These are phyloP conservation scores for Eragrostis tef DNA, from an alignment of 202 grass and related monocot species.

Conservation along the genomic window DNA sequence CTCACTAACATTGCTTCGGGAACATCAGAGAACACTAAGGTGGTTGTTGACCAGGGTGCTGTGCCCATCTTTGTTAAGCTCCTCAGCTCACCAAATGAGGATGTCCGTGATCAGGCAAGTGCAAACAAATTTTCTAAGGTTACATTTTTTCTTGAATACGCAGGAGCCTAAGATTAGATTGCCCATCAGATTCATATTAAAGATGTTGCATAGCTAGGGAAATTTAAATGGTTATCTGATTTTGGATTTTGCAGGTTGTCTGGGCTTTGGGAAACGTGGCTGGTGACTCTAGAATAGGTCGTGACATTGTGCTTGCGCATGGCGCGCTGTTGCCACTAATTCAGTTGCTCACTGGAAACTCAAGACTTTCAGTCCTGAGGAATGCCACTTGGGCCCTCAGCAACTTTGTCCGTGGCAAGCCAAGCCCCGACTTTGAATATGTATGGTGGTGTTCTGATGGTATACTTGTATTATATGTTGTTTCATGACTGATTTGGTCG, in stretches of 20 bases:
- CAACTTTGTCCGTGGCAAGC: slow-evolving; percentile 64
- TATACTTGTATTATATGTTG: background rate
- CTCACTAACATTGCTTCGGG: slow-evolving; percentile 78
- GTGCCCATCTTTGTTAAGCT: slow-evolving; percentile 71
- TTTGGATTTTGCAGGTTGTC: slow-evolving; percentile 55
- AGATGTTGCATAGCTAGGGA: background rate
- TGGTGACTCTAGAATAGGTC: slow-evolving; percentile 56
- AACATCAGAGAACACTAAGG: slow-evolving; percentile 69
- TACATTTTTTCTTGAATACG: too few relatives aligned
- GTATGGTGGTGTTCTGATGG: slow-evolving; percentile 25
- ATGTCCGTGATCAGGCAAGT: slow-evolving; percentile 72
- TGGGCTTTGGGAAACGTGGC: slow-evolving; percentile 75
- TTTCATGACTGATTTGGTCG: background rate
- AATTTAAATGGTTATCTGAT: slow-evolving; percentile 3
- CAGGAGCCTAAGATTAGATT: background rate
- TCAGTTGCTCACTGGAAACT: slow-evolving; percentile 56
- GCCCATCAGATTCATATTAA: background rate
- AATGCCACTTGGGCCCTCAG: slow-evolving; percentile 62
- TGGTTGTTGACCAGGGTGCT: slow-evolving; percentile 61
- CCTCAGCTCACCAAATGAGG: slow-evolving; percentile 61
- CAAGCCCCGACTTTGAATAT: slow-evolving; percentile 58
- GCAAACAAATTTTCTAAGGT: slow-evolving; percentile 20
- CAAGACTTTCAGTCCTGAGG: slow-evolving; percentile 66
- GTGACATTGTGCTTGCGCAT: slow-evolving; percentile 58
- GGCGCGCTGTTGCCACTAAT: slow-evolving; percentile 49